Evolutionary conservation across 129 eudicot species (phyloP), one percentile per base, ranked within the genome.

Genomic region (Rutidosis leptorrhynchoides): DNA sequence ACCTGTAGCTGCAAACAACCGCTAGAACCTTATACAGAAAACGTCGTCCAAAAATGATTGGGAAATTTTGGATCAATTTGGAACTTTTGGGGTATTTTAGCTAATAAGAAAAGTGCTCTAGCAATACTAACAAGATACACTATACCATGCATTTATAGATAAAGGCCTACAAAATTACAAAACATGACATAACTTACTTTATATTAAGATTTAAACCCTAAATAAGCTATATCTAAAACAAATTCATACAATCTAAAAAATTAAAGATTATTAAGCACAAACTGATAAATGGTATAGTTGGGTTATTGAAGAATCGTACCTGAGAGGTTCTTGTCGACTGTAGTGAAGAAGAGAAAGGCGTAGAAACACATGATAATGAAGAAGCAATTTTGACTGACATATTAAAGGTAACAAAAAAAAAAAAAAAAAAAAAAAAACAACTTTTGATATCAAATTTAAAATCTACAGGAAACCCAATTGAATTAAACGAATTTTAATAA

Each of bases 281-380:
- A n/a, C 7, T 15, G 16, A 20, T 54, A 10, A 21, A 32, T 11
- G 46, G 55, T 10, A 32, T 32, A 2, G 3, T 22, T 51, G 16
- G 37, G 52, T 60, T 71, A 58, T 26, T 2, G 16, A 10, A 58
- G 26, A 65, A 60, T 54, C 11, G 42, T 73, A 85, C 96, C 93
- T 66, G 65, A 17, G 71, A 53, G 35, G 51, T 66, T 69, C 22
- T 76, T 71, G 66, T 74, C 64, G 82, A 49, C 29, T 54, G 84
- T 67, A 77, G 71, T 48, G 80, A 74, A 61, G 87, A 58, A 43
- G 81, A 58, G 56, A 78, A 71, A 64, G 81, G 74, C 35, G 95
- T 55, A 20, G 76, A 78, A 46, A 83, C 82, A 74, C 82, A 77
- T 53, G 90, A 81, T n/a, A 83, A 69, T 48, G 83, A 81, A 67